These are phyloP conservation scores for Solanum infundibuliforme DNA, from an alignment of 257 asterid genomes.

Conservation along the genomic window DNA sequence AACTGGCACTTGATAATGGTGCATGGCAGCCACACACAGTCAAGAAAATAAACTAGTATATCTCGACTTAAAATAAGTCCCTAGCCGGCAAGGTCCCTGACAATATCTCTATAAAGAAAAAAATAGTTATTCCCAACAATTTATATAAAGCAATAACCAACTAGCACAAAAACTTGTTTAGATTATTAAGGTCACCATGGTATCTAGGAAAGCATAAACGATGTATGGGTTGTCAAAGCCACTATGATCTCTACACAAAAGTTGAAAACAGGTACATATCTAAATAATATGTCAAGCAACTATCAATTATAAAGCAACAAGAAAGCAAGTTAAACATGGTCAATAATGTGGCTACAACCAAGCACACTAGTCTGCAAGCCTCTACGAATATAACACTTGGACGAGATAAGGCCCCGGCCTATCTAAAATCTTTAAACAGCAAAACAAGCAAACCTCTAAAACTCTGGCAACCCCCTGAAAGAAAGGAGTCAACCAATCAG, in stretches of 20 bases:
- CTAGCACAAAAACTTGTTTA: neutral
- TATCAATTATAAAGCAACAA: neutral
- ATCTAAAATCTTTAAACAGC: too few relatives aligned
- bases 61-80: neutral
- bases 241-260: neutral
- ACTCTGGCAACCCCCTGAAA: neutral
- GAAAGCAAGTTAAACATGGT: neutral
- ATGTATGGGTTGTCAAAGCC: neutral
- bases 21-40: neutral
- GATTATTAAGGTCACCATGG: neutral
- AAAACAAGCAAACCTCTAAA: neutral
- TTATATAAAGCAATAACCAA: neutral
- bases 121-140: neutral
- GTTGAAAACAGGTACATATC: neutral
- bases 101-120: neutral
- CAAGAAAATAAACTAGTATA: neutral
- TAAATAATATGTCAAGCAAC: neutral
- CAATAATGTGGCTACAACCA: neutral
- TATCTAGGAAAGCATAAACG: neutral
- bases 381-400: neutral
- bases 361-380: neutral
- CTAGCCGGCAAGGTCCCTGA: neutral
- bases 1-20: neutral
- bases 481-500: neutral
- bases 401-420: neutral